phyloP scores from a whole-genome alignment of 208 protist species.

The Vickermania ingenoplastis region DNA sequence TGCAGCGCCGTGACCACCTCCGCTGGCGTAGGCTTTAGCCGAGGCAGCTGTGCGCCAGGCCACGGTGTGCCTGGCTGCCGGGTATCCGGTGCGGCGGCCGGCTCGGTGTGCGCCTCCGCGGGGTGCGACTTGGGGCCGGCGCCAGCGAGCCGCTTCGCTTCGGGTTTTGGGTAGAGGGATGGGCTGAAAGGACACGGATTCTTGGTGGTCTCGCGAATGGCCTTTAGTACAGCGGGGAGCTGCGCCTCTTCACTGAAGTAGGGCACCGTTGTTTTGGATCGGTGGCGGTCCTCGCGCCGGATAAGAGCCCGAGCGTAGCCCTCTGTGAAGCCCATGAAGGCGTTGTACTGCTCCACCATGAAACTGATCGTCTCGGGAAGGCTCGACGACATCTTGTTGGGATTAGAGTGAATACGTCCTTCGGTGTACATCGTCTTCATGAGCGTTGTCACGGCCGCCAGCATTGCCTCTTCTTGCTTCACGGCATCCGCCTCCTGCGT shows the following conservation, averaged over 20 bases:
- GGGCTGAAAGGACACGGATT: neutral
- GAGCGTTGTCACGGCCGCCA: conserved; percentile 21
- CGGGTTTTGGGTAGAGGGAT: neutral
- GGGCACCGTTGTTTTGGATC: conserved; percentile 8
- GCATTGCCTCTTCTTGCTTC: conserved; percentile 10
- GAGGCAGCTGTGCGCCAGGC: neutral
- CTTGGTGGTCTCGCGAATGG: neutral
- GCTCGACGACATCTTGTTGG: conserved; percentile 9
- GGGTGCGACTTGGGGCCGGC: neutral
- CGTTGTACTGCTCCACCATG: conserved; percentile 51
- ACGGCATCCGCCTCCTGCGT: conserved; percentile 29
- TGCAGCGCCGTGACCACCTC: conserved; percentile 11
- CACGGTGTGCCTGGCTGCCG: neutral
- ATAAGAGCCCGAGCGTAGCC: conserved; percentile 19
- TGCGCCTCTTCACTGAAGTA: conserved; percentile 6
- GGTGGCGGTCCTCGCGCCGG: conserved; percentile 13
- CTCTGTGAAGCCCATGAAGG: conserved; percentile 36
- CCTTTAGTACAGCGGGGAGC: neutral
- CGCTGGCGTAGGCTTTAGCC: neutral
- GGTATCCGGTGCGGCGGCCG: neutral
- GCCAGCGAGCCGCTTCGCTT: neutral
- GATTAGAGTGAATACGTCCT: conserved; percentile 29
- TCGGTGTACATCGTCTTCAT: conserved; percentile 49
- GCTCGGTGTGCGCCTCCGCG: neutral
- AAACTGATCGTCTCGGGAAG: conserved; percentile 27